These are phyloP conservation scores for Cupressus sempervirens DNA, from an alignment of 75 land plant genomes.

Conservation along the genomic window DNA sequence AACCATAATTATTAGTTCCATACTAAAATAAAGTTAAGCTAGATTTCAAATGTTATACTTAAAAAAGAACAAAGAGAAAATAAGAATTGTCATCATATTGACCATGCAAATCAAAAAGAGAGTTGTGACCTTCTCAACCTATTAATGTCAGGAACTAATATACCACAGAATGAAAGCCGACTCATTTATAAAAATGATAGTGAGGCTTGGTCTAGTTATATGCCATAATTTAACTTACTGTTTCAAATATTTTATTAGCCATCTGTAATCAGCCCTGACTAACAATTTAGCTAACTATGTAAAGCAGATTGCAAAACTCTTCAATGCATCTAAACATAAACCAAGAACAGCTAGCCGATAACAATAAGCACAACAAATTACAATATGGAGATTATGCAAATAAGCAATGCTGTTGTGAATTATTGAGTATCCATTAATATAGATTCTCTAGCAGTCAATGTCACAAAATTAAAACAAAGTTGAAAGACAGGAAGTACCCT, in stretches of 20 bases:
- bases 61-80: background rate
- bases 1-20: background rate
- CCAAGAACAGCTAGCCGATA: background rate
- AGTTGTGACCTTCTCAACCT: background rate
- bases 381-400: slow-evolving; percentile 1
- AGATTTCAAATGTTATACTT: background rate
- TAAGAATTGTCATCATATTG: background rate
- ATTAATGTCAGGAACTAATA: background rate
- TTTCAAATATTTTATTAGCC: background rate
- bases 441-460: background rate
- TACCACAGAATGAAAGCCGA: background rate
- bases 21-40: slow-evolving; percentile 1
- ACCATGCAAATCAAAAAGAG: background rate
- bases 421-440: background rate
- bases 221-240: background rate
- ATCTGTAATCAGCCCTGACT: background rate
- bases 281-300: background rate
- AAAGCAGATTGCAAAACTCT: background rate
- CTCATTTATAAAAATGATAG: background rate
- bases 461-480: background rate
- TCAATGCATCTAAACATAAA: background rate
- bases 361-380: background rate
- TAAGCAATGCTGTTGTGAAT: background rate
- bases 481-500: background rate
- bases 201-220: background rate